Conservation (phyloP, 148 eudicot species). For the Rhododendron simsii region DNA sequence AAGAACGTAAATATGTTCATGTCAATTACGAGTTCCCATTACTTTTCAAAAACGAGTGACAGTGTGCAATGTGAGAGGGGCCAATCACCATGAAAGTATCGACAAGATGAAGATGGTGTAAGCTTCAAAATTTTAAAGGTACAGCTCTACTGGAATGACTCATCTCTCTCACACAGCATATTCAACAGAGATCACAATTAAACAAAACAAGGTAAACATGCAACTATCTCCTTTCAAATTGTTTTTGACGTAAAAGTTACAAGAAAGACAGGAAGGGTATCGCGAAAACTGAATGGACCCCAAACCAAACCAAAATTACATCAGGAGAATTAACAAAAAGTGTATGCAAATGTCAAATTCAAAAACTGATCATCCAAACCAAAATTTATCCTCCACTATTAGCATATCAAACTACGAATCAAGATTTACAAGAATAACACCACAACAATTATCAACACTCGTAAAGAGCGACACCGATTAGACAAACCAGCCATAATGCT, state of each 20-base stretch:
- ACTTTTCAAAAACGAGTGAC: background rate
- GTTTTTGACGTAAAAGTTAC: background rate
- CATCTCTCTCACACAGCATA: background rate
- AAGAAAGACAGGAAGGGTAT: background rate
- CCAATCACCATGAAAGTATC: background rate
- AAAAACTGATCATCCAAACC: background rate
- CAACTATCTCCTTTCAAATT: background rate
- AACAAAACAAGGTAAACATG: background rate
- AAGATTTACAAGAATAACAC: background rate
- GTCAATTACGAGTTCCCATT: background rate
- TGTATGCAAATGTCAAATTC: background rate
- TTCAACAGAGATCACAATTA: background rate
- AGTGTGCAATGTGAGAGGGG: background rate
- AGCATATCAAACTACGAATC: slow-evolving; percentile 5
- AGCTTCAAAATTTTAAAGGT: background rate
- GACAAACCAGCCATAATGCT: slow-evolving; percentile 16
- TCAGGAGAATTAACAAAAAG: background rate
- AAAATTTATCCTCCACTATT: background rate
- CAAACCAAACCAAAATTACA: background rate
- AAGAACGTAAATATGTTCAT: too few relatives aligned
- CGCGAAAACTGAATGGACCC: background rate
- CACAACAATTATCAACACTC: background rate
- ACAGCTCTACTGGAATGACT: background rate
- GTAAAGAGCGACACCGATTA: background rate
- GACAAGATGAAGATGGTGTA: background rate